Conservation (phyloP, 805 yeast genomes). For the Nakazawaea ambrosiae region DNA sequence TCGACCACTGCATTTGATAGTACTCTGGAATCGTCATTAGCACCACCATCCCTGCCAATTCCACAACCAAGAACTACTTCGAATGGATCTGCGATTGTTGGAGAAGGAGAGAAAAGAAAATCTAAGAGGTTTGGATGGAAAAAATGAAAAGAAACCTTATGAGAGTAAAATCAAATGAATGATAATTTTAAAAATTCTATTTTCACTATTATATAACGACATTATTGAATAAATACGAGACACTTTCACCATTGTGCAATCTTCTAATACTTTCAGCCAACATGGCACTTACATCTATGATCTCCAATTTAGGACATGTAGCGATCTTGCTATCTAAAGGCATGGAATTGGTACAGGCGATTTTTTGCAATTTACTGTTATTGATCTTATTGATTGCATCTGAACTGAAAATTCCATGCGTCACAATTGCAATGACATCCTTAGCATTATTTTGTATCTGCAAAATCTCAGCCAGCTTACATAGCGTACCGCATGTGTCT, state of each 20-base stretch:
- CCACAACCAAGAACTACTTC: neutral
- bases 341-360: slow-evolving; percentile 90
- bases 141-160: no score
- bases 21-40: no score
- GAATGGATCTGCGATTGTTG: no score
- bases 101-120: slow-evolving; percentile 4
- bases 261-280: slow-evolving; percentile 93
- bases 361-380: slow-evolving; percentile 56
- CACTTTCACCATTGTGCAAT: slow-evolving; percentile 93
- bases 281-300: slow-evolving; percentile 78
- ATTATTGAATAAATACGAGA: slow-evolving; percentile 77
- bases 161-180: no score
- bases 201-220: slow-evolving; percentile 23
- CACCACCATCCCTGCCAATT: neutral
- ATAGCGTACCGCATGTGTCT: slow-evolving; percentile 95
- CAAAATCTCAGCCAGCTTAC: slow-evolving; percentile 87
- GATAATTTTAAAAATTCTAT: neutral
- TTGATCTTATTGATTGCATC: slow-evolving; percentile 70
- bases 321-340: slow-evolving; percentile 65
- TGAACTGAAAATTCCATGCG: slow-evolving; percentile 92
- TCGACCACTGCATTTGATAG: no score
- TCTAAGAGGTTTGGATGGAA: slow-evolving; percentile 10
- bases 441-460: slow-evolving; percentile 68
- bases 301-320: slow-evolving; percentile 62
- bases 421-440: slow-evolving; percentile 85